Evolutionary conservation across 2,329 filamentous ascomycete species (phyloP).

Genomic region (Beauveria bassiana): DNA sequence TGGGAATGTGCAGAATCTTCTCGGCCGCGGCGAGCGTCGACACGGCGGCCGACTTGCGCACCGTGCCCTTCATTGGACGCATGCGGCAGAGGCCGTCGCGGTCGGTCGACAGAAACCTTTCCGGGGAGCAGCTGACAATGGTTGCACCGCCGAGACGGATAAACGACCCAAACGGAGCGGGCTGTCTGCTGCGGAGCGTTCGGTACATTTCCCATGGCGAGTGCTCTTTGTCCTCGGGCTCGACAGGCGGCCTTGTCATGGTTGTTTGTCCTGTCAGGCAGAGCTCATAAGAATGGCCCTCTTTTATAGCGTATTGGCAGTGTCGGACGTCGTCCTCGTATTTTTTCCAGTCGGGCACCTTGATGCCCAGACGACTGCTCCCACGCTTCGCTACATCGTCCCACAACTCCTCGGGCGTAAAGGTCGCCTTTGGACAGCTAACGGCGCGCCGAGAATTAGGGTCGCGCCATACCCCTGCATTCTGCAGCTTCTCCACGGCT

Average conservation of each 20-base stretch:
- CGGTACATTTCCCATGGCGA: slow-evolving; percentile 65
- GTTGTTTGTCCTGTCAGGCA: slow-evolving; percentile 72
- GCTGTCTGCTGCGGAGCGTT: slow-evolving; percentile 61
- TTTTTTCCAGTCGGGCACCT: slow-evolving; percentile 32
- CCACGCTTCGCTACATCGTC: slow-evolving; percentile 9
- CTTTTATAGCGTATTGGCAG: slow-evolving; percentile 65
- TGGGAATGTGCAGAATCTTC: slow-evolving; percentile 65
- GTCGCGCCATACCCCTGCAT: slow-evolving; percentile 25
- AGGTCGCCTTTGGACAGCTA: background rate
- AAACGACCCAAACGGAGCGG: slow-evolving; percentile 80
- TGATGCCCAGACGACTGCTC: slow-evolving; percentile 22
- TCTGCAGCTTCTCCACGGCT: slow-evolving; percentile 22
- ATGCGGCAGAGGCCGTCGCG: slow-evolving; percentile 59
- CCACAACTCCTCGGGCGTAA: slow-evolving; percentile 11
- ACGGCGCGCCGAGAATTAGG: slow-evolving; percentile 11
- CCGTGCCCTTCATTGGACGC: slow-evolving; percentile 93
- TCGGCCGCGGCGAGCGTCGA: slow-evolving; percentile 66
- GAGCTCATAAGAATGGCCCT: slow-evolving; percentile 78
- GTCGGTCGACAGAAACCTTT: slow-evolving; percentile 67
- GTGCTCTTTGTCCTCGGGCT: slow-evolving; percentile 34
- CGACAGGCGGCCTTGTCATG: slow-evolving; percentile 36
- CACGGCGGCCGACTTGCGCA: slow-evolving; percentile 62
- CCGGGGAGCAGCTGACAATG: slow-evolving; percentile 76
- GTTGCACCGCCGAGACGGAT: slow-evolving; percentile 62
- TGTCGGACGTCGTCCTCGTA: slow-evolving; percentile 61